phyloP scores from a whole-genome alignment of 2,329 filamentous ascomycete species.

The Penicillium sp. region DNA sequence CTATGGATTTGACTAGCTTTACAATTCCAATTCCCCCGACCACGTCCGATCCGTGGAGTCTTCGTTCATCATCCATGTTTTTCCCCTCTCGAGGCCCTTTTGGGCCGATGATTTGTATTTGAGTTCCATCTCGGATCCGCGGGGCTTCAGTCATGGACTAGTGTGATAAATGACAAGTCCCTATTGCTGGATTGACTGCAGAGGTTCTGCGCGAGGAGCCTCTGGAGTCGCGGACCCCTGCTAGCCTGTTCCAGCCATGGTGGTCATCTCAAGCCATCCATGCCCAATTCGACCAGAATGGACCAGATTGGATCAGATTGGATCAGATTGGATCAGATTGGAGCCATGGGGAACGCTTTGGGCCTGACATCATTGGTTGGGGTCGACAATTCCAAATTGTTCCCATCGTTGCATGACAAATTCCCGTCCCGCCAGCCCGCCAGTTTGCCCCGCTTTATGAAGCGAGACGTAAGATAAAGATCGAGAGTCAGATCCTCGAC shows the following conservation, averaged over 20 bases:
- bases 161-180: background rate
- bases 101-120: background rate
- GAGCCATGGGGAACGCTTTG: background rate
- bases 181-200: background rate
- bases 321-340: background rate
- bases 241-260: background rate
- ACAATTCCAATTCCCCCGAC: background rate
- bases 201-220: background rate
- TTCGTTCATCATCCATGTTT: background rate
- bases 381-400: constrained; percentile 19
- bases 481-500: background rate
- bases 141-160: background rate
- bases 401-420: constrained; percentile 19
- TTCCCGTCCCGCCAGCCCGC: background rate
- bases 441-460: background rate
- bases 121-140: background rate
- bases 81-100: background rate
- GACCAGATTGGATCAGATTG: background rate
- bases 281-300: background rate
- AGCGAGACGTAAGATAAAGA: background rate
- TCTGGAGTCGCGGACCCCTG: background rate
- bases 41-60: background rate
- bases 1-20: background rate
- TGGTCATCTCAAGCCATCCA: background rate
- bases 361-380: constrained; percentile 5